Percentiles rank a stretch among this genome's conserved stretches.
Conservation (phyloP, 164 flowering plant species). For the Tetrastigma voinierianum region DNA sequence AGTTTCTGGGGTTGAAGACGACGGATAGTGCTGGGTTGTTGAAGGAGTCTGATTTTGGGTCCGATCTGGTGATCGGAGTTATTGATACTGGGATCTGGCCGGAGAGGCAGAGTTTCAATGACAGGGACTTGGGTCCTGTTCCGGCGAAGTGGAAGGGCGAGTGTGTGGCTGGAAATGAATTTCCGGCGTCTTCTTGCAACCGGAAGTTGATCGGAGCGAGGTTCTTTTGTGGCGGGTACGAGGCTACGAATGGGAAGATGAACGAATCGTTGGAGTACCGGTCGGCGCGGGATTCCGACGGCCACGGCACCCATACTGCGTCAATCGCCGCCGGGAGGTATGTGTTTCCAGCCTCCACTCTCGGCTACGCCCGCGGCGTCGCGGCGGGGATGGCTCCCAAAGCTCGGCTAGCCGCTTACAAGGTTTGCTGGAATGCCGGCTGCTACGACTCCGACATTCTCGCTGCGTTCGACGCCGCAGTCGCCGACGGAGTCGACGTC, state of each 20-base stretch:
- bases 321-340: conserved; percentile 94
- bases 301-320: conserved; percentile 97
- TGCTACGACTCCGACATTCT: conserved; percentile 93
- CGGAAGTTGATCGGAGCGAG: conserved; percentile 83
- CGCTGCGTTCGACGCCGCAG: conserved; percentile 86
- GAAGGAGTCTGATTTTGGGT: conserved; percentile 91
- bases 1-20: conserved; percentile 70
- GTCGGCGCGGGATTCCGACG: conserved; percentile 85
- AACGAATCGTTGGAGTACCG: conserved; percentile 69
- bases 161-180: conserved; percentile 44
- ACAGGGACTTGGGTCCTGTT: conserved; percentile 55
- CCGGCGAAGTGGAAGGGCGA: conserved; percentile 81
- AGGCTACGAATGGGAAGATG: conserved; percentile 80
- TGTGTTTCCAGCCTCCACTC: conserved; percentile 73
- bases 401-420: conserved; percentile 86
- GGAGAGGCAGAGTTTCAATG: conserved; percentile 73
- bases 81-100: conserved; percentile 97
- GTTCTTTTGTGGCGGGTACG: conserved; percentile 71
- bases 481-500: conserved; percentile 85
- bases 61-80: conserved; percentile 88
- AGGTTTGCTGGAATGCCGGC: conserved; percentile 88
- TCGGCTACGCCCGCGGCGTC: conserved; percentile 85
- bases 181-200: conserved; percentile 53
- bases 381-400: conserved; percentile 98
- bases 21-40: conserved; percentile 59